Base-by-base conservation (phyloP, 2,329 filamentous ascomycete genomes). In the Helotiales sp. region DNA sequence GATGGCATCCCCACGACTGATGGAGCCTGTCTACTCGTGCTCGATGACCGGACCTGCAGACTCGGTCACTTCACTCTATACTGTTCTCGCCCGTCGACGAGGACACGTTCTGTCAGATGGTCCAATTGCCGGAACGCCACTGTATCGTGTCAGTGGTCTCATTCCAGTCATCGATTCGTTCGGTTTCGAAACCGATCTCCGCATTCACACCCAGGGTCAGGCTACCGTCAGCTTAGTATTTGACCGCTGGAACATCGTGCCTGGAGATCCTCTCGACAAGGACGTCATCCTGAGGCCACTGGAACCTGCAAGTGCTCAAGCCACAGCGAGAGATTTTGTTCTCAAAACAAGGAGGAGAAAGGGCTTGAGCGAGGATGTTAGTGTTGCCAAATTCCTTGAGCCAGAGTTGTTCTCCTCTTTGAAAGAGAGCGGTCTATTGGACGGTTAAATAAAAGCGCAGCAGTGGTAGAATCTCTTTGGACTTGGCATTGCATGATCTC, bases 111-210 rank as follows among this genome's bases (percentile, higher is more conserved):
- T 99, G 25, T 88, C 90, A n/a, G 95, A 99, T 71, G 91, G 91
- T 0, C 93, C 93, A 13, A 91, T 99, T 60, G 92, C 93, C 0
- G 95, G 95, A 24, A 98, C 95, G 9, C 95, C 93, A 4, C 82
- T 99, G 10, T 98, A 97, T 75, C 88, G 90, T 22, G 93, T 97
- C 53, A 90, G 88, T 68, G 95, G 95, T 3, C 80, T 98, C 50
- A 86, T 99, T 55, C 95, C 95, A 9, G 95, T 98, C 59, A 96
- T 99, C 71, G 95, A 99, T 77, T 92, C 88, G 29, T 99, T 99
- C 70, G 95, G 95, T 19, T 98, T 99, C 74, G 95, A 99, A 79
- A 98, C 95, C 13, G 95, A 99, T 77, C 81, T 99, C 57, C 83
- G 95, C 62, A 98, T 98, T 70, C 93, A 96, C 75, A 97, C 93